phyloP scores from a whole-genome alignment of 257 asterid genomes.

The Ilex aquifolium region DNA sequence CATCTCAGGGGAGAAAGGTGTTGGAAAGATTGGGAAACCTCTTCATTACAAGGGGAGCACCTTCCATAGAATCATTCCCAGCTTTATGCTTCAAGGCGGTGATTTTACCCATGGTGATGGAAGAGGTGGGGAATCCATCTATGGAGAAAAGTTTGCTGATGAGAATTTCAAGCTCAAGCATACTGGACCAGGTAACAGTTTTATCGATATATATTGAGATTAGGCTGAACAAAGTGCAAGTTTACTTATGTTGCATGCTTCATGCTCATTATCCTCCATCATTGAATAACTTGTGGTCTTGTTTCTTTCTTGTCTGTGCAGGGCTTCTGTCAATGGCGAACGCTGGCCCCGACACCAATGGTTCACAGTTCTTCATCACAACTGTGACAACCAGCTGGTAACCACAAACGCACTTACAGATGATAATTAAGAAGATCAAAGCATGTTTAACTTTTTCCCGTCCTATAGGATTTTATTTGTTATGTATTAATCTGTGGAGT shows the following conservation, averaged over 20 bases:
- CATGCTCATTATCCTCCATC: background rate
- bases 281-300: background rate
- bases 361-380: conserved; percentile 7
- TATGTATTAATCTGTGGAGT: too few relatives aligned
- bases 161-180: conserved; percentile 5
- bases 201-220: background rate
- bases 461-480: too few relatives aligned
- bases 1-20: conserved; percentile 1
- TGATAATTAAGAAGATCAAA: too few relatives aligned
- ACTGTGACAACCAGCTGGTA: conserved; percentile 4
- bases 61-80: conserved; percentile 3
- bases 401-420: background rate
- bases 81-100: conserved; percentile 8
- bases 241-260: background rate
- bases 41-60: conserved; percentile 3
- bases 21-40: conserved; percentile 4
- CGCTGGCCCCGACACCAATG: background rate
- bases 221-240: background rate
- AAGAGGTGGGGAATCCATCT: conserved; percentile 3
- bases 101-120: conserved; percentile 8
- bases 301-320: background rate
- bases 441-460: background rate
- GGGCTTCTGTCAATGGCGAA: conserved; percentile 6
- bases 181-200: background rate
- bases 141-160: background rate